Evolutionary conservation across 257 asterid species (phyloP).

Genomic region (Lantana camara): DNA sequence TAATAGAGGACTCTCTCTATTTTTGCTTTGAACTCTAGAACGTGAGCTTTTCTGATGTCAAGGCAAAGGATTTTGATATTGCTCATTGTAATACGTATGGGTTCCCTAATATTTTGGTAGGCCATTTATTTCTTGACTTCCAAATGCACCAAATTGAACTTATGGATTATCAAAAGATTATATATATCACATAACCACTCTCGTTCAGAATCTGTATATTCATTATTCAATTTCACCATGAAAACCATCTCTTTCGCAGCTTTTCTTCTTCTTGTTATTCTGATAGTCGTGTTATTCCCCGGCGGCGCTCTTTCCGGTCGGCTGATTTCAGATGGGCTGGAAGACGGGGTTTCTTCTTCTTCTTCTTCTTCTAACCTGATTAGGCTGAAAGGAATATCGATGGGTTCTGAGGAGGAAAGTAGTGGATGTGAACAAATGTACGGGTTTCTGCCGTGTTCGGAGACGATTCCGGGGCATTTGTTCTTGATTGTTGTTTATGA

Average conservation of each 20-base stretch:
- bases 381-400: constrained; percentile 12
- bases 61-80: too few relatives aligned
- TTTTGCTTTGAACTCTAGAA: too few relatives aligned
- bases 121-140: too few relatives aligned
- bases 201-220: neutral
- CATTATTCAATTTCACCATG: constrained; percentile 10
- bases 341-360: constrained; percentile 7
- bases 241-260: constrained; percentile 11
- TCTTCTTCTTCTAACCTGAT: constrained; percentile 9
- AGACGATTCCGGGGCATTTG: constrained; percentile 36
- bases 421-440: constrained; percentile 44
- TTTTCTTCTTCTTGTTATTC: neutral
- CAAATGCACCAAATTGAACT: too few relatives aligned
- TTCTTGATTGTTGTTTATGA: constrained; percentile 50
- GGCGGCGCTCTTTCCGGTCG: constrained; percentile 7
- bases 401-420: constrained; percentile 16
- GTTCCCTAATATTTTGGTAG: too few relatives aligned
- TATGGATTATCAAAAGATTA: too few relatives aligned
- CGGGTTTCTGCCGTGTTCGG: constrained; percentile 54
- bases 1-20: too few relatives aligned
- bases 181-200: neutral
- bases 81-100: too few relatives aligned
- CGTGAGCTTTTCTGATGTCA: too few relatives aligned
- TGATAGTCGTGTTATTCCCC: neutral
- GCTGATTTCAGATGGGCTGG: constrained; percentile 31